Conservation (phyloP, 2,329 filamentous ascomycete genomes). For the Pseudocercospora macadamiae region DNA sequence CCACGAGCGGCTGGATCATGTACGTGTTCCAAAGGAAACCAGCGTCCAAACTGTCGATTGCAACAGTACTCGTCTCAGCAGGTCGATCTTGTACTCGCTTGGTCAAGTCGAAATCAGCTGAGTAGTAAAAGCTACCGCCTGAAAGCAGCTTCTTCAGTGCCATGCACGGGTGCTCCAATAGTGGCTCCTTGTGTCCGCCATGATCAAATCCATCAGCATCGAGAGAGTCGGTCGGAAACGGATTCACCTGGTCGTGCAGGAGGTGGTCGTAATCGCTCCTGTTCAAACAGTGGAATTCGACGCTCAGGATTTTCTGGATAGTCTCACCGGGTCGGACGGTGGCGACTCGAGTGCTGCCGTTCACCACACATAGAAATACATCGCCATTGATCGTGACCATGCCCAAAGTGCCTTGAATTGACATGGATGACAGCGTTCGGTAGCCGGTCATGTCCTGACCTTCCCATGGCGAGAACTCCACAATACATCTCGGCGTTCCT, state of each 20-base stretch:
- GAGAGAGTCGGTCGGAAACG: conserved; percentile 57
- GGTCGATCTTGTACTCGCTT: conserved; percentile 85
- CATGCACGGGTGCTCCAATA: conserved; percentile 83
- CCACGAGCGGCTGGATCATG: conserved; percentile 91
- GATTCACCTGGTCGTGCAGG: conserved; percentile 59
- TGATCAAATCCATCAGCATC: conserved; percentile 58
- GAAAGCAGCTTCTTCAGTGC: conserved; percentile 89
- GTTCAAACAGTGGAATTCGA: conserved; percentile 92
- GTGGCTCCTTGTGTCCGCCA: conserved; percentile 65
- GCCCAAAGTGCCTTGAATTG: conserved; percentile 83
- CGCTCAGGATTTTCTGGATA: conserved; percentile 80
- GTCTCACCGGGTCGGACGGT: conserved; percentile 85
- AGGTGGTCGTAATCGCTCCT: conserved; percentile 83
- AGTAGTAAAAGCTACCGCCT: conserved; percentile 97
- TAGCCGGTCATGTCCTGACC: conserved; percentile 74
- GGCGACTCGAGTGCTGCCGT: conserved; percentile 75
- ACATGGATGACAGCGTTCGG: conserved; percentile 71
- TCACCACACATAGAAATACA: conserved; percentile 90
- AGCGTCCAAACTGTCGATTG: conserved; percentile 90
- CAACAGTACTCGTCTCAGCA: conserved; percentile 65
- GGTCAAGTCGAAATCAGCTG: conserved; percentile 95
- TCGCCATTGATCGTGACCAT: conserved; percentile 81
- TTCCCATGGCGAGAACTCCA: conserved; percentile 74
- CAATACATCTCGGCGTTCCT: conserved; percentile 71
- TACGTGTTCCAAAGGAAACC: conserved; percentile 97